Evolutionary conservation across 768 basidiomycete genomes (phyloP).

Genomic region (Hemileccinum rubropunctum): DNA sequence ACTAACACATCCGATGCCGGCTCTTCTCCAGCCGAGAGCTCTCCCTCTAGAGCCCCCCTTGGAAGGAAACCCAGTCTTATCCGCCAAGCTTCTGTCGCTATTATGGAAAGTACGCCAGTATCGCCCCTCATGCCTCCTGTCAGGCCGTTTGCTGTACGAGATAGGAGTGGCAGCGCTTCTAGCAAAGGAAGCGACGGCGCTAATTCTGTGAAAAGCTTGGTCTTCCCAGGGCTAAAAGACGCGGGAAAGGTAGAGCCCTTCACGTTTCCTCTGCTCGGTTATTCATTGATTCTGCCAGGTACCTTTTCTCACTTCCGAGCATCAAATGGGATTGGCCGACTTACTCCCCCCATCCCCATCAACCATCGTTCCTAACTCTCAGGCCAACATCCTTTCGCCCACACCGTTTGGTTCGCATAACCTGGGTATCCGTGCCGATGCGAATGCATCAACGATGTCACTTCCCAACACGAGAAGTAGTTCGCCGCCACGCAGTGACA

Average conservation of each 20-base stretch:
- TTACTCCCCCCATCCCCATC: conserved; percentile 75
- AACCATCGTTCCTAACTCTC: conserved; percentile 36
- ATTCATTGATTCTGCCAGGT: conserved; percentile 39
- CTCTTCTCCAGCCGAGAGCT: conserved; percentile 10
- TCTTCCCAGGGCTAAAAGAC: conserved; percentile 65
- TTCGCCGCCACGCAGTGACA: conserved; percentile 26
- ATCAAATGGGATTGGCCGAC: conserved; percentile 65
- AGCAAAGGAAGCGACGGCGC: conserved; percentile 37
- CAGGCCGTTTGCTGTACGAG: conserved; percentile 45
- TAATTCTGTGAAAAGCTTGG: conserved; percentile 28
- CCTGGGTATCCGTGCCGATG: conserved; percentile 27
- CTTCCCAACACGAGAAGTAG: conserved; percentile 36
- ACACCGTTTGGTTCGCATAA: conserved; percentile 35
- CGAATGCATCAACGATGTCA: conserved; percentile 39
- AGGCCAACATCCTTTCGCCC: conserved; percentile 36
- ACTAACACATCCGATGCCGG: conserved; percentile 28
- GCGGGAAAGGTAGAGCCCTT: conserved; percentile 56
- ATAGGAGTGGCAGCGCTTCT: conserved; percentile 48
- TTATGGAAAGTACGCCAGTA: conserved; percentile 47
- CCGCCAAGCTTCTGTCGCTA: conserved; percentile 52
- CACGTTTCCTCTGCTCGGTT: neutral
- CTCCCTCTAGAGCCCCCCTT: conserved; percentile 10
- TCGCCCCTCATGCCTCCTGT: conserved; percentile 42
- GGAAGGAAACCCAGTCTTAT: conserved; percentile 38
- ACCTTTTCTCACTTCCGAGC: conserved; percentile 65